A percentile compares a stretch with the other conserved stretches of the same genome.
Evolutionary conservation across 805 yeast species (phyloP).

Genomic region (Lachancea thermotolerans): DNA sequence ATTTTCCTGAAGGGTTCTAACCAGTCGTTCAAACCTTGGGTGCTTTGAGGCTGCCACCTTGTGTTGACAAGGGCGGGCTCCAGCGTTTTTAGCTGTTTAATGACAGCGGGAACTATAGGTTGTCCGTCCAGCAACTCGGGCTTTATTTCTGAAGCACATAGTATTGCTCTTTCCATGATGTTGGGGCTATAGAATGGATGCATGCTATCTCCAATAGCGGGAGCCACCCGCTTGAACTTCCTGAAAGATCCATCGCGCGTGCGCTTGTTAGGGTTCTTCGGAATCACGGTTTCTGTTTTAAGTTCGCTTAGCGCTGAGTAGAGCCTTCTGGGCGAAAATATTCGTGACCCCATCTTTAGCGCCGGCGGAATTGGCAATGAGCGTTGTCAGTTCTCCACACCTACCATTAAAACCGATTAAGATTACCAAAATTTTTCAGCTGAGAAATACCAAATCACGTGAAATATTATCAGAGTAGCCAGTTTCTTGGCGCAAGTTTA

Average conservation of each 20-base stretch:
- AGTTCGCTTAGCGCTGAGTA: neutral
- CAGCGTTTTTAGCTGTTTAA: constrained; percentile 5
- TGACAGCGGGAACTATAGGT: constrained; percentile 15
- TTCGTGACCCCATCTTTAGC: neutral
- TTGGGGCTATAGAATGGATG: constrained; percentile 27
- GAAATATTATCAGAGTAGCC: neutral
- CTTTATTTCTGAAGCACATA: constrained; percentile 18
- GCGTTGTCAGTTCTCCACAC: too few species aligned
- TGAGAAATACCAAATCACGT: neutral
- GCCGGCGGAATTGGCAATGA: too few species aligned
- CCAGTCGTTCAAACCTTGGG: constrained; percentile 19
- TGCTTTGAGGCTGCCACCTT: constrained; percentile 13
- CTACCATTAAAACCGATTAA: neutral
- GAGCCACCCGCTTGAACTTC: constrained; percentile 10
- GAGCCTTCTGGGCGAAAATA: neutral
- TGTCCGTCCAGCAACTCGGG: constrained; percentile 19
- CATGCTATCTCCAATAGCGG: constrained; percentile 12
- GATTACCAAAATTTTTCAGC: neutral
- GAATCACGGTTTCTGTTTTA: neutral
- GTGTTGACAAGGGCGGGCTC: constrained; percentile 9
- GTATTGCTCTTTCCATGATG: constrained; percentile 16
- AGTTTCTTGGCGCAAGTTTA: neutral
- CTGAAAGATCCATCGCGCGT: neutral
- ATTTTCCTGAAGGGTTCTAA: constrained; percentile 8
- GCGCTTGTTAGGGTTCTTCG: neutral